Evolutionary conservation across 2,329 filamentous ascomycete genomes (phyloP).

Genomic region (Ceratocystis harringtonii): DNA sequence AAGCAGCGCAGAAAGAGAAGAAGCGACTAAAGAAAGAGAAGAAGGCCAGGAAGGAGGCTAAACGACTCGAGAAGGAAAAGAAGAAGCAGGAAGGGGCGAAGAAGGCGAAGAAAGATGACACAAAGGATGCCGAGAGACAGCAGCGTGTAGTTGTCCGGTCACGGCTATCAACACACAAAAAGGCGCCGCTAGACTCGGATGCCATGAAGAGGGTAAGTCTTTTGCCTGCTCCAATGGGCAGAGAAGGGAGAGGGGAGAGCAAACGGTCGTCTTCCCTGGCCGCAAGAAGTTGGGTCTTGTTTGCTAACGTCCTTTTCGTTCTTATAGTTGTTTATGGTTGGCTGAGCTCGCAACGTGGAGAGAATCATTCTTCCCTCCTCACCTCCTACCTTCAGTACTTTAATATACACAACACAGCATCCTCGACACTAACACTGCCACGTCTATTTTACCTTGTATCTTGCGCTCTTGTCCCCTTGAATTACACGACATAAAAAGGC

Average conservation of each 20-base stretch:
- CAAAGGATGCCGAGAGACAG: conserved; percentile 3
- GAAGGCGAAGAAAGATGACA: background rate
- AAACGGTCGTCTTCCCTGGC: background rate
- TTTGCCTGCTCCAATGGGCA: background rate
- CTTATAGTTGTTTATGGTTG: conserved; percentile 13
- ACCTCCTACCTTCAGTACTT: too few relatives aligned
- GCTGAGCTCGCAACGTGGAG: background rate
- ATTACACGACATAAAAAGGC: background rate
- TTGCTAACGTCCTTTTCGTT: background rate
- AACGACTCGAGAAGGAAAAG: conserved; percentile 10
- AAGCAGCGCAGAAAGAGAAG: conserved; percentile 13
- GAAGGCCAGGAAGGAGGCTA: conserved; percentile 6
- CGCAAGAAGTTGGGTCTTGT: too few relatives aligned
- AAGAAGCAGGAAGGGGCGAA: conserved; percentile 2
- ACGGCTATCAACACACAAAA: conserved; percentile 13
- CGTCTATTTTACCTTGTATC: too few relatives aligned
- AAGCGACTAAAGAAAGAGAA: conserved; percentile 14
- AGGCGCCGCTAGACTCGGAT: conserved; percentile 15
- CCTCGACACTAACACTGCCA: too few relatives aligned
- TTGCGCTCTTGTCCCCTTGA: too few relatives aligned
- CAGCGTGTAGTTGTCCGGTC: conserved; percentile 13
- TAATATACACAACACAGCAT: too few relatives aligned
- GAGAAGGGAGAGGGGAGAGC: background rate
- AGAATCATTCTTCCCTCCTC: background rate
- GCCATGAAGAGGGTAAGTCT: conserved; percentile 15